These are phyloP conservation scores for Glarea lozoyensis DNA, from an alignment of 495 filamentous ascomycete genomes.

Conservation along the genomic window DNA sequence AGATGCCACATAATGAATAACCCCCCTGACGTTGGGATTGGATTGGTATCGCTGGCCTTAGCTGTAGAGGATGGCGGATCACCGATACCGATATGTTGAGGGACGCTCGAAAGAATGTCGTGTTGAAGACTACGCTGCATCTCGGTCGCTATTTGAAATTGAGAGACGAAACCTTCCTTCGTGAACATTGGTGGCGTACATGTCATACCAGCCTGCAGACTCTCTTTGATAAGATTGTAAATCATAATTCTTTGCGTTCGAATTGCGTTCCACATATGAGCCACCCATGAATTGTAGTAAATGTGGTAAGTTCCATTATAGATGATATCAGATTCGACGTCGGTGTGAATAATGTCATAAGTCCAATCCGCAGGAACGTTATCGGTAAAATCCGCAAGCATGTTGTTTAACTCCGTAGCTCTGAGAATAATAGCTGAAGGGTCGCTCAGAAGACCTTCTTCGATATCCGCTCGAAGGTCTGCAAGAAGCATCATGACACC, in stretches of 20 bases:
- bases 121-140: constrained; percentile 25
- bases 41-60: no score
- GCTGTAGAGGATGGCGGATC: neutral
- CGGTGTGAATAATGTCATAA: constrained; percentile 25
- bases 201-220: constrained; percentile 23
- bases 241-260: constrained; percentile 49
- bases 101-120: constrained; percentile 37
- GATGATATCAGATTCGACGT: constrained; percentile 24
- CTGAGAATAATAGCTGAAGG: constrained; percentile 34
- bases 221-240: constrained; percentile 38
- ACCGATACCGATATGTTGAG: constrained; percentile 31
- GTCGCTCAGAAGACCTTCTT: constrained; percentile 28
- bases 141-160: constrained; percentile 17
- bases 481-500: constrained; percentile 31
- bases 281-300: constrained; percentile 50
- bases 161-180: constrained; percentile 7
- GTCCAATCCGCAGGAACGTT: constrained; percentile 32
- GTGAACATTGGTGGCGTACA: constrained; percentile 11
- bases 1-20: constrained; percentile 40
- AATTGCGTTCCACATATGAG: constrained; percentile 56
- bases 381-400: constrained; percentile 34
- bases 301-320: constrained; percentile 52
- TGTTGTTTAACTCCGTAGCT: constrained; percentile 40
- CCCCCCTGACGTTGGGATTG: constrained; percentile 22
- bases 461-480: constrained; percentile 37